A percentile compares a stretch with the other conserved stretches of the same genome.
Conservation (phyloP, 768 basidiomycete genomes). For the Russula earlei region DNA sequence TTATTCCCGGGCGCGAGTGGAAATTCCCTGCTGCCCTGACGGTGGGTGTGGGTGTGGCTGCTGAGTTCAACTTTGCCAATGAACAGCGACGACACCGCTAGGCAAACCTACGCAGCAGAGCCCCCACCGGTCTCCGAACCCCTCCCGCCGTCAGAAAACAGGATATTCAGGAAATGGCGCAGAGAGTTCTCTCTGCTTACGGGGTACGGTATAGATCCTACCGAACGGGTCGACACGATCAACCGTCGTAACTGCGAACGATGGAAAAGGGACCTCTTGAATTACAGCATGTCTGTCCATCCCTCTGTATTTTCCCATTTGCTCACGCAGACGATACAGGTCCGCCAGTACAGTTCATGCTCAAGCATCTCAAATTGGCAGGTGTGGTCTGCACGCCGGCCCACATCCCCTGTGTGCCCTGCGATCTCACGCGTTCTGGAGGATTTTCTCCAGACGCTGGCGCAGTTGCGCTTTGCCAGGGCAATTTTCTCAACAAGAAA, state of each 20-base stretch:
- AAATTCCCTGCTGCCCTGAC: background rate
- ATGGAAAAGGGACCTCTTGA: slow-evolving; percentile 41
- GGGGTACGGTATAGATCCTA: slow-evolving; percentile 39
- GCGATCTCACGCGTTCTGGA: slow-evolving; percentile 63
- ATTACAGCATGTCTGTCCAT: slow-evolving; percentile 33
- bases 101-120: background rate
- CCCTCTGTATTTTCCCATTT: background rate
- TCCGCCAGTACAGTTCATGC: slow-evolving; percentile 82
- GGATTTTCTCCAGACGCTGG: slow-evolving; percentile 75
- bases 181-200: slow-evolving; percentile 39
- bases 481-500: slow-evolving; percentile 65
- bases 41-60: no score
- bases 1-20: background rate
- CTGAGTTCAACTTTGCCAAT: background rate
- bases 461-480: slow-evolving; percentile 78
- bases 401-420: slow-evolving; percentile 79
- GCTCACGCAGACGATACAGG: slow-evolving; percentile 36
- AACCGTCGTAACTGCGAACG: slow-evolving; percentile 40
- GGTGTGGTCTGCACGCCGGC: slow-evolving; percentile 61
- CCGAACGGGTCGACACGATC: slow-evolving; percentile 31
- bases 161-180: slow-evolving; percentile 42
- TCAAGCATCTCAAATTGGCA: slow-evolving; percentile 74
- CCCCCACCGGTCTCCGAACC: background rate
- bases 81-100: background rate
- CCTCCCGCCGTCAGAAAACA: slow-evolving; percentile 20